Evolutionary conservation across 192 early-diverging fungal species (phyloP).

Genomic region (Coemansia umbellata): DNA sequence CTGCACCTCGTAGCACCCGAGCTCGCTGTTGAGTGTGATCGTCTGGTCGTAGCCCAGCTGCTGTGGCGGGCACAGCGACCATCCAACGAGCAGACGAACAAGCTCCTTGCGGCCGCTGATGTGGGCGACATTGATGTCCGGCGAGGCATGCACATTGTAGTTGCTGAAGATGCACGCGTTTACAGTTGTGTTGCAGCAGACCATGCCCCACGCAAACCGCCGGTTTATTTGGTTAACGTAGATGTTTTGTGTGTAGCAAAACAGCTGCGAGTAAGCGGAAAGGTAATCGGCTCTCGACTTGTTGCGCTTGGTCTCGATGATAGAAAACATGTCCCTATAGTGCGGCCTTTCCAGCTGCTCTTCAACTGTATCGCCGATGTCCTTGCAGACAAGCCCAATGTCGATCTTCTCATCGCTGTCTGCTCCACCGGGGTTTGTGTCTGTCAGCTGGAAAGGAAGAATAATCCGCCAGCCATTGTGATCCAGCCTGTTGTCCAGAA

Average conservation of each 20-base stretch:
- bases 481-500: too few species aligned
- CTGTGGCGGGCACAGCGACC: conserved; percentile 2
- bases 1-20: conserved; percentile 5
- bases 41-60: conserved; percentile 10
- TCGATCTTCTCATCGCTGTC: neutral
- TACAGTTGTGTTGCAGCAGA: neutral
- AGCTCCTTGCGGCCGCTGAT: neutral
- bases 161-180: neutral
- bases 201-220: conserved; percentile 3
- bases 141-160: neutral
- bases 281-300: neutral
- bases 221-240: neutral
- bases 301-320: neutral
- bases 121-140: neutral
- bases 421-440: neutral
- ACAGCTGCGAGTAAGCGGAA: neutral
- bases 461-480: neutral
- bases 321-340: neutral
- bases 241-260: neutral
- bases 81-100: conserved; percentile 5
- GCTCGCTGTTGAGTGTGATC: neutral
- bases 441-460: neutral
- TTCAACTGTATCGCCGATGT: neutral
- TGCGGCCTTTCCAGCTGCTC: neutral
- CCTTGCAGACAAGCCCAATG: neutral